phyloP scores from a whole-genome alignment of 192 early-diverging fungal species.

The Gonapodya sp. region DNA sequence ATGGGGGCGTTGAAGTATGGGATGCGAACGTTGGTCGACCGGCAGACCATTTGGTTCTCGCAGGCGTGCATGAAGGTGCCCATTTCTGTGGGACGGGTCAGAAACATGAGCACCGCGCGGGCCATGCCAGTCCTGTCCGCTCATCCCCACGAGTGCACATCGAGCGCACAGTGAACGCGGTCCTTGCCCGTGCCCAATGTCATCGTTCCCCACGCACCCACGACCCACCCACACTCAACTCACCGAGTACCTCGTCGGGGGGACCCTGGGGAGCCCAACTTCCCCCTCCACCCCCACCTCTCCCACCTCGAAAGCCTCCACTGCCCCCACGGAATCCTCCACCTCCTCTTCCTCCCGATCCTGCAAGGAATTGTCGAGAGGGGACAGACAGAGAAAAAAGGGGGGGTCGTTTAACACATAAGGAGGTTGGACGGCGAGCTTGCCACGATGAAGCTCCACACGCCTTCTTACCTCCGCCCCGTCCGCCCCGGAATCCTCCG shows the following conservation, averaged over 20 bases:
- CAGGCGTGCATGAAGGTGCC: constrained; percentile 88
- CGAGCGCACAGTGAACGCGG: no score
- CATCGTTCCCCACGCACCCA: not conserved
- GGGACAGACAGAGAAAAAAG: no score
- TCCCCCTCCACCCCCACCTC: not conserved
- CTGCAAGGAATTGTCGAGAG: not conserved
- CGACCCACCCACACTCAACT: no score
- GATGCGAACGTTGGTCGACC: constrained; percentile 67
- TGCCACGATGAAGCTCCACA: no score
- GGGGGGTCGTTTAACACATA: no score
- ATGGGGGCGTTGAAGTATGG: constrained; percentile 99
- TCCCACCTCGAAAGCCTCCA: not conserved
- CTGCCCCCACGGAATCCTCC: constrained; percentile 8
- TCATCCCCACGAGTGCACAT: no score
- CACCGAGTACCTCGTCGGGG: constrained; percentile 1
- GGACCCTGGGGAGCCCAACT: not conserved
- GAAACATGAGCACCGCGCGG: no score
- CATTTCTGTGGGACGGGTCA: constrained; percentile 44
- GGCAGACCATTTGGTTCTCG: constrained; percentile 96
- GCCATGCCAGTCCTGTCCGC: no score
- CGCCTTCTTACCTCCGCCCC: no score
- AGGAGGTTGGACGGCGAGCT: no score
- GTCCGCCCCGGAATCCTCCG: no score
- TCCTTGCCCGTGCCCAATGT: not conserved
- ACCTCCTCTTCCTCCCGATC: not conserved